Conservation (phyloP, 306 rosid genomes). For the Ormosia semicastrata region DNA sequence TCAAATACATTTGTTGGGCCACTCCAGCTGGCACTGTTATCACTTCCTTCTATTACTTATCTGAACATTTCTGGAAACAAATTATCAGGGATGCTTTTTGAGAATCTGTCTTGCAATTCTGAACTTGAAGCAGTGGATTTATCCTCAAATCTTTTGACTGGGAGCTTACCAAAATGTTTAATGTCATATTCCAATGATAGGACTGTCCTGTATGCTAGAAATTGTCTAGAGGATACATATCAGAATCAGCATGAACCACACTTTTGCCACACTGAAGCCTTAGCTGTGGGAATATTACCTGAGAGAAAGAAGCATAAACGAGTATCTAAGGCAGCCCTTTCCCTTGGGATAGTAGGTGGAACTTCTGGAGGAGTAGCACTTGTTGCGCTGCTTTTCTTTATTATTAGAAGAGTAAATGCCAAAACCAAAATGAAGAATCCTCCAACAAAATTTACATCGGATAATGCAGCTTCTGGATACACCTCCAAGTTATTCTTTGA, state of each 20-base stretch:
- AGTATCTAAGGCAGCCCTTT: constrained; percentile 46
- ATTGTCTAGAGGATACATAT: constrained; percentile 58
- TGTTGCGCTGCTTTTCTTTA: constrained; percentile 42
- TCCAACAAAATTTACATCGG: constrained; percentile 61
- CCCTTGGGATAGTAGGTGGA: constrained; percentile 50
- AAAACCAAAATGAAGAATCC: constrained; percentile 40
- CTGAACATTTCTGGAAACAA: constrained; percentile 74
- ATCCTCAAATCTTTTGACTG: constrained; percentile 81
- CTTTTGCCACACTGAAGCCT: constrained; percentile 79
- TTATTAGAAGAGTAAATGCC: constrained; percentile 44
- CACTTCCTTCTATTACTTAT: constrained; percentile 73
- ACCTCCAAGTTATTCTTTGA: constrained; percentile 69
- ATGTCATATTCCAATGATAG: constrained; percentile 36
- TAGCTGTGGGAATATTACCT: constrained; percentile 84
- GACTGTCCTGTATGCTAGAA: constrained; percentile 50
- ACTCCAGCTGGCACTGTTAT: constrained; percentile 53
- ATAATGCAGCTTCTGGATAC: constrained; percentile 64
- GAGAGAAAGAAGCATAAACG: constrained; percentile 46
- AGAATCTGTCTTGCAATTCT: constrained; percentile 64
- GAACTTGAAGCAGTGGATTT: constrained; percentile 67
- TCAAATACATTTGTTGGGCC: constrained; percentile 77
- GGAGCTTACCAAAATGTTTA: constrained; percentile 70
- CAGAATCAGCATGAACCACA: constrained; percentile 56
- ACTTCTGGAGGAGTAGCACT: constrained; percentile 49
- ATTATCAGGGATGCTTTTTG: constrained; percentile 77